A percentile compares a stretch with the other conserved stretches of the same genome.
phyloP scores from a whole-genome alignment of 2,329 filamentous ascomycete species.

The Diaporthe eres region DNA sequence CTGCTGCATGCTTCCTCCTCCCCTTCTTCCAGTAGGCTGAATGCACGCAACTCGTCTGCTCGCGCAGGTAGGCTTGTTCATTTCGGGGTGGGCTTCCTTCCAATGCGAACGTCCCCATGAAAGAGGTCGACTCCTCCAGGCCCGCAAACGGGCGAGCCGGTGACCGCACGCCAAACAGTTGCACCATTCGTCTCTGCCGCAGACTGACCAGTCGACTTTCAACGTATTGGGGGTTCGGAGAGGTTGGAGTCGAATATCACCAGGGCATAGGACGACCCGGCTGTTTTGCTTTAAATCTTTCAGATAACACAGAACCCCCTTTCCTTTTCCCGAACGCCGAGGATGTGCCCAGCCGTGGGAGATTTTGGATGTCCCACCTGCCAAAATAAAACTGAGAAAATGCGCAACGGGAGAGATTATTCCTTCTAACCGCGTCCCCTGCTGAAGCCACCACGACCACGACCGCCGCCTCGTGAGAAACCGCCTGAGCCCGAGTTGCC shows the following conservation, averaged over 20 bases:
- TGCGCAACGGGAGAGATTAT: constrained; percentile 19
- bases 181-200: background rate
- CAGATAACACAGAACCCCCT: constrained; percentile 39
- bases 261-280: constrained; percentile 31
- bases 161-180: background rate
- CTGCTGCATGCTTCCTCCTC: background rate
- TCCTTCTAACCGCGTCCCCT: constrained; percentile 43
- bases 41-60: background rate
- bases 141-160: background rate
- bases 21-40: background rate
- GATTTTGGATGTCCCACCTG: constrained; percentile 37
- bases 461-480: constrained; percentile 48
- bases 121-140: background rate
- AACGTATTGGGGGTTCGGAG: background rate
- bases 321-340: constrained; percentile 43
- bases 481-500: constrained; percentile 45
- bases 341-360: constrained; percentile 40
- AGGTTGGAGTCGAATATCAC: constrained; percentile 25
- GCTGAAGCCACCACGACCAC: constrained; percentile 53
- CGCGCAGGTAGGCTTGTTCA: background rate
- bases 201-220: background rate
- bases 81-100: background rate
- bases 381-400: constrained; percentile 34
- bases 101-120: background rate
- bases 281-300: constrained; percentile 37